phyloP scores from a whole-genome alignment of 495 filamentous ascomycete species.

The Lasiosphaeriaceae sp. region DNA sequence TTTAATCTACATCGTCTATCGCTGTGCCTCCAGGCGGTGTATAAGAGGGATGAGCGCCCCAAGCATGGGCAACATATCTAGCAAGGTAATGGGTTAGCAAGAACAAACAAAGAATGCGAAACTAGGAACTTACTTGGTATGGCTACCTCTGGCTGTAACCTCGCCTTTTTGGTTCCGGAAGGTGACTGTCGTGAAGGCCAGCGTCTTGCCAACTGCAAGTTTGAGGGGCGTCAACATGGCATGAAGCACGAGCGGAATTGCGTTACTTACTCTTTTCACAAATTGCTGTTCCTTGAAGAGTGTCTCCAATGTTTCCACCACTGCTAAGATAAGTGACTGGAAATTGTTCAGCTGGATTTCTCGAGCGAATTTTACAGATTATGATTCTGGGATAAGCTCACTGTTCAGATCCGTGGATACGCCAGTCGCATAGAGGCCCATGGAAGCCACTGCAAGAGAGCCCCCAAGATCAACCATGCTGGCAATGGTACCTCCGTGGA shows the following conservation, averaged over 20 bases:
- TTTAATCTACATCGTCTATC: constrained; percentile 6
- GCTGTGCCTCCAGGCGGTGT: constrained; percentile 5
- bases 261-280: constrained; percentile 77
- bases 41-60: not conserved
- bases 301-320: constrained; percentile 80
- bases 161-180: constrained; percentile 77
- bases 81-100: not conserved
- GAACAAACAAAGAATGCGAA: not conserved
- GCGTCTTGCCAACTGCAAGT: constrained; percentile 75
- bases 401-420: constrained; percentile 91
- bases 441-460: constrained; percentile 87
- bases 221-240: not conserved
- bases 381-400: constrained; percentile 31
- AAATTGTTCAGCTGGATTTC: not conserved
- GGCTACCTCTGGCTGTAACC: constrained; percentile 82
- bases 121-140: constrained; percentile 74
- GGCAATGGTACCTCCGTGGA: constrained; percentile 94
- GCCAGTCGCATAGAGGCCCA: constrained; percentile 81
- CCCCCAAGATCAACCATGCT: constrained; percentile 95
- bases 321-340: constrained; percentile 85
- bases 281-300: constrained; percentile 59
- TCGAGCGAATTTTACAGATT: no score
- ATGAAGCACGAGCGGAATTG: not conserved
- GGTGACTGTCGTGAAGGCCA: constrained; percentile 80
- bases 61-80: constrained; percentile 13